phyloP scores from a whole-genome alignment of 2,329 filamentous ascomycete genomes.

The Talaromyces sp. region DNA sequence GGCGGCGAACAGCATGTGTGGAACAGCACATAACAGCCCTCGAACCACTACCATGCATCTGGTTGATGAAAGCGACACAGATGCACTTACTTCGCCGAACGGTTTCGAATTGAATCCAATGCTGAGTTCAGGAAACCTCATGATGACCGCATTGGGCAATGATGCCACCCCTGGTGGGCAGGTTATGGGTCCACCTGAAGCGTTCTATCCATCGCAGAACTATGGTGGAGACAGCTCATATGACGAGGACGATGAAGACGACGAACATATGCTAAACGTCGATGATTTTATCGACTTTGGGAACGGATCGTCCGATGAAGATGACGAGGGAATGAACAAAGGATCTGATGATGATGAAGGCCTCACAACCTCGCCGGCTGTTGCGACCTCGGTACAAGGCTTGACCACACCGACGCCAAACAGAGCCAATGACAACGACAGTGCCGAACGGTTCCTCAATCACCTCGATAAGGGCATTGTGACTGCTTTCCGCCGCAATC shows the following conservation, averaged over 20 bases:
- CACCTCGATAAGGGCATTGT: slow-evolving; percentile 70
- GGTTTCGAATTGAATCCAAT: slow-evolving; percentile 50
- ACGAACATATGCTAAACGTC: slow-evolving; percentile 60
- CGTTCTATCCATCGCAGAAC: slow-evolving; percentile 67
- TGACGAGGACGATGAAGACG: slow-evolving; percentile 61
- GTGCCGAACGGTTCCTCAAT: slow-evolving; percentile 55
- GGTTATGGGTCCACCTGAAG: slow-evolving; percentile 69
- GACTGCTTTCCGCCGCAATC: slow-evolving; percentile 68
- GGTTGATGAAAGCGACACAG: slow-evolving; percentile 46
- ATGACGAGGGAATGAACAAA: slow-evolving; percentile 52
- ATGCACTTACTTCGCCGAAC: slow-evolving; percentile 39
- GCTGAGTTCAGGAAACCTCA: slow-evolving; percentile 66
- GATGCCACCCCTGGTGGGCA: slow-evolving; percentile 54
- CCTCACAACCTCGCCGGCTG: slow-evolving; percentile 40
- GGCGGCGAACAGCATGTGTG: slow-evolving; percentile 39
- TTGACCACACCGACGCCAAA: slow-evolving; percentile 36
- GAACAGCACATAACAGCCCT: slow-evolving; percentile 44
- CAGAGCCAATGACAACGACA: slow-evolving; percentile 29
- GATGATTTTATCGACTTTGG: slow-evolving; percentile 72
- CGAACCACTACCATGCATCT: slow-evolving; percentile 38
- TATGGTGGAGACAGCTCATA: slow-evolving; percentile 57
- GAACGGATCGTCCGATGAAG: slow-evolving; percentile 57
- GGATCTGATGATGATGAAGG: slow-evolving; percentile 44
- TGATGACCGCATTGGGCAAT: slow-evolving; percentile 68
- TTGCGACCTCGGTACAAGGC: slow-evolving; percentile 43